Conservation (phyloP, 208 protist species). For the Crithidia acanthocephali region DNA sequence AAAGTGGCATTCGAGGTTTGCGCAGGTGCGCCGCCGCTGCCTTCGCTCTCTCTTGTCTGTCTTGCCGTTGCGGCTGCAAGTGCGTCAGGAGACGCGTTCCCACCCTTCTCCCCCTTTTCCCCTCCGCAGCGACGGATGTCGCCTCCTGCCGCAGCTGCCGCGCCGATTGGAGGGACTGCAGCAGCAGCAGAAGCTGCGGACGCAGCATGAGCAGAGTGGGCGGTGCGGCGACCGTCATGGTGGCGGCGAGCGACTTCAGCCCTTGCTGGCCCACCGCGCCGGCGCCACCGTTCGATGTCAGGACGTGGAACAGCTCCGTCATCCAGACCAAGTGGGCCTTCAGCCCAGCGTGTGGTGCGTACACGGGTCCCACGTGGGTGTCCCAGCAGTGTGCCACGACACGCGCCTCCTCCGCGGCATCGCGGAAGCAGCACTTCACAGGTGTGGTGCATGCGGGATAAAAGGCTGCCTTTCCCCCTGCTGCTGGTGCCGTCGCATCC, state of each 20-base stretch:
- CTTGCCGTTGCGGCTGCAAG: background rate
- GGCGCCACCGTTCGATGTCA: conserved; percentile 48
- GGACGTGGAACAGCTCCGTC: conserved; percentile 54
- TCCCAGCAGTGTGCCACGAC: conserved; percentile 57
- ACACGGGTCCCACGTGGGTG: conserved; percentile 48
- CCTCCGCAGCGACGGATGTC: background rate
- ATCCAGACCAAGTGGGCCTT: conserved; percentile 36
- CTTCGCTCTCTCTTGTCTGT: background rate
- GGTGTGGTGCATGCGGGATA: background rate
- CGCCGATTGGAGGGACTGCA: conserved; percentile 22
- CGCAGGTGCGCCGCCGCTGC: background rate
- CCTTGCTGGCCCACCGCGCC: conserved; percentile 21
- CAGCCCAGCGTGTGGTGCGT: conserved; percentile 40
- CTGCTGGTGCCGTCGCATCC: background rate
- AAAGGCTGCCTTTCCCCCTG: too few species aligned
- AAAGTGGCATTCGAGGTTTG: background rate
- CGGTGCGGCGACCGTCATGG: conserved; percentile 34
- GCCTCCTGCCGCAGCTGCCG: conserved; percentile 2
- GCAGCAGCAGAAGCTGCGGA: conserved; percentile 36
- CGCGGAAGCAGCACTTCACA: conserved; percentile 9
- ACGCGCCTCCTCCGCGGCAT: conserved; percentile 14
- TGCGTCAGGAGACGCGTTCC: too few species aligned
- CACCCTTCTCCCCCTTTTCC: too few species aligned
- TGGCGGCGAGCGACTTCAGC: conserved; percentile 18
- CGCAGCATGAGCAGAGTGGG: conserved; percentile 40